Evolutionary conservation across 2,329 filamentous ascomycete species (phyloP), one percentile per base, ranked within the genome.

Genomic region (Dactylellina leptospora): DNA sequence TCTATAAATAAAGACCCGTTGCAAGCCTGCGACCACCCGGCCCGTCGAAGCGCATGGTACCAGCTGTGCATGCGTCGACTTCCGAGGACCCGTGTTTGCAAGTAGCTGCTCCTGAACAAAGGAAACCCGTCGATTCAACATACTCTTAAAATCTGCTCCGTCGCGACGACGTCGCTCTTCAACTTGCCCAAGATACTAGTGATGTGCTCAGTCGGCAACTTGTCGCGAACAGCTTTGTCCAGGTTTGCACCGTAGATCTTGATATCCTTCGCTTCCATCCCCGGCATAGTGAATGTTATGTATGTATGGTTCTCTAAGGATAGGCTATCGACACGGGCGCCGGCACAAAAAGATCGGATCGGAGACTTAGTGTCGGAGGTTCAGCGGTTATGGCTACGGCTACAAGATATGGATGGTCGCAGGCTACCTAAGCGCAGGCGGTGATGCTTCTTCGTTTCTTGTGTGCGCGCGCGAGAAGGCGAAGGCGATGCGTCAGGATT

Each of bases 91-190:
- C n/a, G n/a, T n/a, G n/a, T n/a, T n/a, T n/a, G 47, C 33, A 30
- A 28, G 16, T n/a, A n/a, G n/a, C 13, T 4, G 1, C 36, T 9
- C 2, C 45, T 48, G 45, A 23, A 25, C 28, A 38, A 53, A 42
- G 28, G 9, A 55, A 25, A 16, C 8, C 5, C 18, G 5, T 8
- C 18, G 1, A 18, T 62, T 42, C 48, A 44, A 83, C 86, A 76
- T 83, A 89, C 90, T 78, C 93, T 88, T 75, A 99, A 84, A 76
- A 96, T 86, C 76, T 97, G 92, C 81, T 99, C 95, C 1, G 91
- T 95, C 8, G 93, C 90, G 48, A 86, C 85, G 33, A 93, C 88
- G 74, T 91, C 90, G 77, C 88, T 88, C 81, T 93, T 91, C 38
- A 97, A 84, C 54, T 88, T 86, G 77, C 89, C 88, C 58, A 99